Conservation (phyloP, 345 rosid genomes). For the Ceriops decandra region DNA sequence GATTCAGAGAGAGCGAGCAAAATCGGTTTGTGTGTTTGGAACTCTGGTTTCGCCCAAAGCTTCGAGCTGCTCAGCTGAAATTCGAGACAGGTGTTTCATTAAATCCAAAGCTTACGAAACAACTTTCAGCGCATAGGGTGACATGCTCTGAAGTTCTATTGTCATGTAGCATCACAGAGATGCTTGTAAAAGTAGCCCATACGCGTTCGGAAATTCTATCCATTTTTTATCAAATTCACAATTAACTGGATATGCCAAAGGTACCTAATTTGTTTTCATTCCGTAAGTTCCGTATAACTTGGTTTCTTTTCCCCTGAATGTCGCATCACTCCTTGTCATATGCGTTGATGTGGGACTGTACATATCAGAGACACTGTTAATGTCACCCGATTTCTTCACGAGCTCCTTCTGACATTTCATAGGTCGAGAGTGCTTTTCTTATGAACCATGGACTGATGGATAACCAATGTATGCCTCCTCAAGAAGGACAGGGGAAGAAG, state of each 20-base stretch:
- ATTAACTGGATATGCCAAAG: constrained; percentile 33
- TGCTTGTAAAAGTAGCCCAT: constrained; percentile 73
- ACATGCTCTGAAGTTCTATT: not conserved
- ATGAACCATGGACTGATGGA: no score
- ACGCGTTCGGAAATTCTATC: constrained; percentile 49
- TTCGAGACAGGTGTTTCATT: constrained; percentile 65
- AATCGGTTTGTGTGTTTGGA: constrained; percentile 66
- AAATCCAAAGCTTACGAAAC: constrained; percentile 5
- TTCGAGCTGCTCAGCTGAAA: constrained; percentile 66
- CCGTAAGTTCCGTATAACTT: constrained; percentile 6
- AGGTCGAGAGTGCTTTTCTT: no score
- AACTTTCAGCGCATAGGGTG: not conserved
- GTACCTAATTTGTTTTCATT: constrained; percentile 13
- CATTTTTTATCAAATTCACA: constrained; percentile 37
- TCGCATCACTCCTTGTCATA: not conserved
- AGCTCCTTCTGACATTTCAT: no score
- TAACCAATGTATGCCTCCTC: no score
- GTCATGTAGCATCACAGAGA: constrained; percentile 63
- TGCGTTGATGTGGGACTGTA: not conserved
- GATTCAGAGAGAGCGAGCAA: constrained; percentile 66
- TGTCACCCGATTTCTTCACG: no score
- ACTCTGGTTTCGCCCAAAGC: constrained; percentile 79
- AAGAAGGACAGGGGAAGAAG: no score
- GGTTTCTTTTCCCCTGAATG: not conserved
- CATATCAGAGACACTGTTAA: no score